Base-by-base conservation (phyloP, 2,329 filamentous ascomycete species). In the Fusarium pilosicola region DNA sequence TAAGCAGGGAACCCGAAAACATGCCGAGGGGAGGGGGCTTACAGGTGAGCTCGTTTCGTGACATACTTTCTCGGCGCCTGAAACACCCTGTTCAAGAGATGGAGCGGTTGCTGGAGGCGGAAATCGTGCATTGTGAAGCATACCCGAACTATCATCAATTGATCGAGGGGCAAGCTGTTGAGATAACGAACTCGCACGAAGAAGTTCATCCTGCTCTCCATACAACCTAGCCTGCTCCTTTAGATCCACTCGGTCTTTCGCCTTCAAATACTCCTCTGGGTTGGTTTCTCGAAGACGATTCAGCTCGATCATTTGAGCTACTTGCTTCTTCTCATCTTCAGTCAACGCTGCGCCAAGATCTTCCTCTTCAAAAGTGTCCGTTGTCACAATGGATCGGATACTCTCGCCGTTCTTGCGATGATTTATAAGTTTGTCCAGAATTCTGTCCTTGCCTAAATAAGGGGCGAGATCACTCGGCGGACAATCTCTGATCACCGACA, bases 301-400 rank as follows among this genome's bases (percentile, higher is more conserved):
- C 67, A 82, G 36, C n/a, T 78, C 76, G 26, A 81, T 75, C 73
- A 82, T 73, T n/a, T 75, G 71, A 24, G 88, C 84, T 1, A 89
- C 89, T 51, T 91, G 88, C 48, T 82, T 83, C 15, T 85, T 79
- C 71, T 95, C 92, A 58, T 92, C 89, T 0, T 85, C 83, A 0
- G 90, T 91, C 28, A 95, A 80, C 24, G 76, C 75, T 2, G 77
- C 78, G 18, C 86, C 86, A 56, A 91, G 83, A 64, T 93, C 91
- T 71, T 95, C 91, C 73, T 89, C 86, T 73, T 93, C 91, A 73
- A 94, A 94, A 0, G 91, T 92, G 74, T 96, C 92, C 2, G 91
- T 93, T 44, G 91, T 87, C 7, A 89, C 86, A 63, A 96, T 90
- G 4, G 83, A 83, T 18, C 85, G 82, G 54, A 93, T 88, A 14